Evolutionary conservation across 805 yeast species (phyloP), one percentile per base, ranked within the genome.

Genomic region (Pichia paraexigua): DNA sequence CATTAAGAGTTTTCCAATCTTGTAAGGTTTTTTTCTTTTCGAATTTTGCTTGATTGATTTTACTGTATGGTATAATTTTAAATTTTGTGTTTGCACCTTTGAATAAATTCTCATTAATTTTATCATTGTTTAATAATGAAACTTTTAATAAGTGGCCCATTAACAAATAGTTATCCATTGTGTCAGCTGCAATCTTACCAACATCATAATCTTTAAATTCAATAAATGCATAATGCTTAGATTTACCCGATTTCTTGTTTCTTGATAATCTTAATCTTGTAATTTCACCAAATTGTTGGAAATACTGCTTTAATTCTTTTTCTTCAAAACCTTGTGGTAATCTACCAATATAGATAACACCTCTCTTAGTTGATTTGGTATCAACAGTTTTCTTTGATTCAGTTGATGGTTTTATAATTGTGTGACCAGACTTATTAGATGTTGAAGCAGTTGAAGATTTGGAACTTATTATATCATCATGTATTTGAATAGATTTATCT

Each of bases 261-360:
- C 97, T 80, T 43, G 96, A 87, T 49, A 94, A 70, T 59, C 91
- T 82, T 51, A 90, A 76, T 59, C 88, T 82, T 45, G 80, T 74
- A 53, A 94, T 83, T 41, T 79, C 83, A 55, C 99, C 99, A 71
- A 94, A 94, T 71, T 94, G 99, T 46, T 79, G 70, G 66, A 94
- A 92, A 70, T 94, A 94, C 62, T 80, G 79, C 55, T 77, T 77
- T 74, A 85, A 73, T 66, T 87, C 92, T 41, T 70, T 74, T 69
- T 94, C 98, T 61, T 89, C 83, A 72, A 94, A 89, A 42, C 96
- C 96, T 60, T 85, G 83, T 45, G 99, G 99, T 57, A 94, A 76
- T 64, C 97, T 81, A 50, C 98, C 97, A 37, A 94, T 78, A 67
- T 91, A 94, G 50, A 94, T 72, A 49, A 89, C 88, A 39, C 92